A percentile compares a stretch with the other conserved stretches of the same genome.
phyloP scores from a whole-genome alignment of 352 stramenopile genomes.

The Globisporangium emineosum region DNA sequence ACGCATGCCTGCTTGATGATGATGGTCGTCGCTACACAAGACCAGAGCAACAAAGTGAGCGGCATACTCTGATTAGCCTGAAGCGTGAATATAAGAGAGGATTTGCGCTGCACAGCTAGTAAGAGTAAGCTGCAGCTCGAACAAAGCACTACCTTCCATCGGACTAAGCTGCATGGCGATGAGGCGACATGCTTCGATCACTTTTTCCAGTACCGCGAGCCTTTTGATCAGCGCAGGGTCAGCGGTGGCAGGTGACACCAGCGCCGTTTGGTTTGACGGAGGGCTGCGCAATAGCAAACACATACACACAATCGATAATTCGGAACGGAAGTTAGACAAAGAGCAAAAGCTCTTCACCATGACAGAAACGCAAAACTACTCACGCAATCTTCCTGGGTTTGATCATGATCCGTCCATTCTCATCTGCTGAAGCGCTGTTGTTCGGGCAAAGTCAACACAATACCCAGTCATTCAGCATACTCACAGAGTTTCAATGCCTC shows the following conservation, averaged over 20 bases:
- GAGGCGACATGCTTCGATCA: slow-evolving; percentile 69
- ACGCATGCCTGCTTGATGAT: slow-evolving; percentile 87
- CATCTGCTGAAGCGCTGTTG: slow-evolving; percentile 68
- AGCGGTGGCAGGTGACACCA: slow-evolving; percentile 9
- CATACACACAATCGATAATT: neutral
- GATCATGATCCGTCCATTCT: slow-evolving; percentile 78
- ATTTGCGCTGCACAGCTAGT: too few species aligned
- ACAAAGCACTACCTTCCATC: slow-evolving; percentile 43
- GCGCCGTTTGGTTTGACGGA: slow-evolving; percentile 5
- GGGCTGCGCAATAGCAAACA: slow-evolving; percentile 1
- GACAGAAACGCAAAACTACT: slow-evolving; percentile 9
- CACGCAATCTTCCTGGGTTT: slow-evolving; percentile 67
- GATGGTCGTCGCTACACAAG: slow-evolving; percentile 55
- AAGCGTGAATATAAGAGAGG: too few species aligned
- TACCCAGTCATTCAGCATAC: neutral
- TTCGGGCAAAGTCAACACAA: neutral
- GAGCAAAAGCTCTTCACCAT: neutral
- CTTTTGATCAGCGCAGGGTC: slow-evolving; percentile 55
- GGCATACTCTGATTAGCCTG: too few species aligned
- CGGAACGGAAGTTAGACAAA: neutral
- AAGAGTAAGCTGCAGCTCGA: too few species aligned
- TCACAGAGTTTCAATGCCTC: too few species aligned
- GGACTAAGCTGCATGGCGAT: slow-evolving; percentile 82
- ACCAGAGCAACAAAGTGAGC: neutral
- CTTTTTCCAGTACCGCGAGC: slow-evolving; percentile 68